These are phyloP conservation scores for Hibiscus mutabilis DNA, from an alignment of 345 rosid species.

Conservation along the genomic window DNA sequence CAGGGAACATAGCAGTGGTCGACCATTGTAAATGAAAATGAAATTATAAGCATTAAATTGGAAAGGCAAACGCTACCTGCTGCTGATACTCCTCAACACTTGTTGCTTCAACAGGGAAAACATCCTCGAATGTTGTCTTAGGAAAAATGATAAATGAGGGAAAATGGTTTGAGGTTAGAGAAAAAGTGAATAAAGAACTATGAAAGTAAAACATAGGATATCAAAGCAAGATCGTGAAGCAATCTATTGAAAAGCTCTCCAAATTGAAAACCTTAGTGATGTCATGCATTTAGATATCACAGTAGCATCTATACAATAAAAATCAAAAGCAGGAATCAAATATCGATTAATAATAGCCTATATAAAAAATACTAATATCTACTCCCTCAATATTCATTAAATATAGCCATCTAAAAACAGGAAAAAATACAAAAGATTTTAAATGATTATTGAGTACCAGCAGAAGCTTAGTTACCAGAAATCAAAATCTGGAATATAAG, in stretches of 20 bases:
- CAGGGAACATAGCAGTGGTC: neutral
- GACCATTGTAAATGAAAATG: neutral
- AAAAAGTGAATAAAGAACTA: slow-evolving; percentile 11
- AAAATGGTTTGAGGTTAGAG: neutral
- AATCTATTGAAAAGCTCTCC: slow-evolving; percentile 3
- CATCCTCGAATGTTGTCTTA: slow-evolving; percentile 94
- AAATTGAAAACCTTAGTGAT: slow-evolving; percentile 2
- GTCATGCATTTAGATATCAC: neutral
- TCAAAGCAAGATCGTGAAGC: neutral
- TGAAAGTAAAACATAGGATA: neutral
- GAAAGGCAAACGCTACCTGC: slow-evolving; percentile 50
- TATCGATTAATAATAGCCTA: neutral
- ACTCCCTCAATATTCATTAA: neutral
- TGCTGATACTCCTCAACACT: slow-evolving; percentile 93
- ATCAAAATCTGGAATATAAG: neutral
- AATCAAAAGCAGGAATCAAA: neutral
- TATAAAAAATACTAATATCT: neutral
- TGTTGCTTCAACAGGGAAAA: slow-evolving; percentile 89
- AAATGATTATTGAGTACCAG: slow-evolving; percentile 2
- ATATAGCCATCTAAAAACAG: neutral
- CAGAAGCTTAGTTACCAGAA: neutral
- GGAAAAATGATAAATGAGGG: slow-evolving; percentile 11
- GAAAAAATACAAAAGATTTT: neutral
- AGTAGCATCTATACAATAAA: slow-evolving; percentile 1
- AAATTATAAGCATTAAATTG: neutral